Percentiles rank a stretch among this genome's conserved stretches.
Evolutionary conservation across 306 rosid genomes (phyloP).

Genomic region (Dryas drummondii): DNA sequence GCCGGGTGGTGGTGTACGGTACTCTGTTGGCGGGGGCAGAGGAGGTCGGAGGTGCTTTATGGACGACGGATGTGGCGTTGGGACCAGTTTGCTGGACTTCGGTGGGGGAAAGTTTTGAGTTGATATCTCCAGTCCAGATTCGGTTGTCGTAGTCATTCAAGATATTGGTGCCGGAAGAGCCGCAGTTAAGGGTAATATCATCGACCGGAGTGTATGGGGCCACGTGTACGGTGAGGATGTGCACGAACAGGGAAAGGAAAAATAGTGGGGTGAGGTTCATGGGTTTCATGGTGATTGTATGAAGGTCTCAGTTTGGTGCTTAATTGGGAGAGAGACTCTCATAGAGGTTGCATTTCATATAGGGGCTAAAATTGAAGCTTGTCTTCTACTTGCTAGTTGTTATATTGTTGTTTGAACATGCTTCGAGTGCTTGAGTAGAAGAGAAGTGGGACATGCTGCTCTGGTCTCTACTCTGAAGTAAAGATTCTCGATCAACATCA

Average conservation of each 20-base stretch:
- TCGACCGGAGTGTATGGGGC: background rate
- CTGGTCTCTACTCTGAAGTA: background rate
- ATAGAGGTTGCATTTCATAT: no score
- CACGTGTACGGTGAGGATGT: background rate
- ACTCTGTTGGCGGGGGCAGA: no score
- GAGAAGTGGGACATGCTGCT: no score
- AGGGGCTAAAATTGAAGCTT: no score
- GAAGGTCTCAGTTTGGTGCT: background rate
- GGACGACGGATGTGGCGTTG: no score
- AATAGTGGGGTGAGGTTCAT: background rate
- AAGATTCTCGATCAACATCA: background rate
- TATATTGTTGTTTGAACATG: no score
- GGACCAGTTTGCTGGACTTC: no score
- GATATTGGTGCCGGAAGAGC: slow-evolving; percentile 3
- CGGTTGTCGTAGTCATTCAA: background rate
- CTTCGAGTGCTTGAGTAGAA: no score
- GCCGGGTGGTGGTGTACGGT: background rate
- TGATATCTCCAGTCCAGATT: slow-evolving; percentile 20
- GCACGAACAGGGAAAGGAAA: background rate
- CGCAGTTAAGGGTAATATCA: slow-evolving; percentile 14
- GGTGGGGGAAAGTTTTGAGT: no score
- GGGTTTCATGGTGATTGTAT: background rate
- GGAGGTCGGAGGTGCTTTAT: no score
- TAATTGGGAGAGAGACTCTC: background rate
- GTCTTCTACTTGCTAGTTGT: no score